A percentile compares a stretch with the other conserved stretches of the same genome.
Evolutionary conservation across 176 grass and related monocot species (phyloP).

Genomic region (Oryza meridionalis): DNA sequence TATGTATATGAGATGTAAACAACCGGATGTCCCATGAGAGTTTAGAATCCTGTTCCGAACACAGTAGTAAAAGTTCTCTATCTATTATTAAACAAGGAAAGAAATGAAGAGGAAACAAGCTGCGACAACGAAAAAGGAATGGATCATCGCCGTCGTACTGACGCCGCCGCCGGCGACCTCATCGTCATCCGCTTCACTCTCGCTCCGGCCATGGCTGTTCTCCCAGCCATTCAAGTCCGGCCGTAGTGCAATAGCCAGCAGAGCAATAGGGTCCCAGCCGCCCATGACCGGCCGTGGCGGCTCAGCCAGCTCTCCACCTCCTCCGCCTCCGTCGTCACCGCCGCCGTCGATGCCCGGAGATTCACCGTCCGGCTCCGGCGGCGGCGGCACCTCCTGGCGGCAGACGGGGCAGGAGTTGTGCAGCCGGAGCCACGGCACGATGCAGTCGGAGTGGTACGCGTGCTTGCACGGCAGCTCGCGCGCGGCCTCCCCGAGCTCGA

Average conservation of each 20-base stretch:
- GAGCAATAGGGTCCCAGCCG: slow-evolving; percentile 54
- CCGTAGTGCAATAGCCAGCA: slow-evolving; percentile 31
- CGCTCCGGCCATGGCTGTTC: neutral
- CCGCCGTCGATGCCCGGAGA: neutral
- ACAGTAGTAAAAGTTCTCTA: no score
- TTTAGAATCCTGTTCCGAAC: no score
- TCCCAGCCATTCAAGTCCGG: neutral
- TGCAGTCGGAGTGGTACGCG: slow-evolving; percentile 93
- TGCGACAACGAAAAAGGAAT: slow-evolving; percentile 58
- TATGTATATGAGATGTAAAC: no score
- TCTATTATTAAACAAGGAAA: slow-evolving; percentile 37
- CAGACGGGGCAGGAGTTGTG: slow-evolving; percentile 95
- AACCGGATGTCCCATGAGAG: no score
- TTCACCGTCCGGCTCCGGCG: neutral
- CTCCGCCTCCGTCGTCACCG: neutral
- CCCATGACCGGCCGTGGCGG: slow-evolving; percentile 10
- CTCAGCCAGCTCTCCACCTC: neutral
- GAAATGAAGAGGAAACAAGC: slow-evolving; percentile 53
- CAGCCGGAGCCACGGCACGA: slow-evolving; percentile 81
- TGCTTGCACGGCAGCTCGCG: slow-evolving; percentile 94
- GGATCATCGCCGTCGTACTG: slow-evolving; percentile 45
- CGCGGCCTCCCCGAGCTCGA: slow-evolving; percentile 74
- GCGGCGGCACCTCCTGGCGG: slow-evolving; percentile 57
- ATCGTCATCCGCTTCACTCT: slow-evolving; percentile 1
- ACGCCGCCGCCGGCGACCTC: slow-evolving; percentile 34